Evolutionary conservation across 192 early-diverging fungal genomes (phyloP).

Genomic region (Rhizophagus clarus): DNA sequence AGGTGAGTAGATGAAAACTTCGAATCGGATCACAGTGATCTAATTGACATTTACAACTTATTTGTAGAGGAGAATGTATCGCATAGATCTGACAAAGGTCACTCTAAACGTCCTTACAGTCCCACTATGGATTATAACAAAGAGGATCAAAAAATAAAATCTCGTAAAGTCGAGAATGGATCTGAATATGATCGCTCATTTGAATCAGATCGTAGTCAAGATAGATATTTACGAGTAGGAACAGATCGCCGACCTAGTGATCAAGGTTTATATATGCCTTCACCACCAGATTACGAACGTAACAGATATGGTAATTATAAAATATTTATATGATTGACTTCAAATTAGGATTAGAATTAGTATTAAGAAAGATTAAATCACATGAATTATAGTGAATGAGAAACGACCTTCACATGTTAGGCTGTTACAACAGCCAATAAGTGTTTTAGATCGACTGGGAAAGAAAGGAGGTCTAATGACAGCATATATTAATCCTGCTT

Average conservation of each 20-base stretch:
- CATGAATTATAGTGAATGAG: constrained; percentile 19
- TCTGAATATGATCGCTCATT: not conserved
- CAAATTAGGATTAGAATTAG: not conserved
- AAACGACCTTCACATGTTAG: not conserved
- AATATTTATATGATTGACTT: not conserved
- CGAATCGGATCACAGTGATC: not conserved
- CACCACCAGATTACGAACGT: not conserved
- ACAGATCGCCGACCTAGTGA: not conserved
- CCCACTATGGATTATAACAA: constrained; percentile 1
- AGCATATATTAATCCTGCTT: constrained; percentile 34
- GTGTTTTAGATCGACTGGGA: constrained; percentile 30
- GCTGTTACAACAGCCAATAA: constrained; percentile 4
- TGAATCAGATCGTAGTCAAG: constrained; percentile 7
- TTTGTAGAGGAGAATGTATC: constrained; percentile 9
- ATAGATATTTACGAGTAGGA: not conserved
- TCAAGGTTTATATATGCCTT: constrained; percentile 7
- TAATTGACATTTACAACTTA: not conserved
- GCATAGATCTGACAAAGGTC: not conserved
- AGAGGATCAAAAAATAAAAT: constrained; percentile 25
- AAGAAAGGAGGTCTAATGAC: constrained; percentile 30
- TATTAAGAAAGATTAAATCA: not conserved
- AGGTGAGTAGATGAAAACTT: constrained; percentile 1
- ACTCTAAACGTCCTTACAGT: constrained; percentile 26
- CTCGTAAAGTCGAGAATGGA: constrained; percentile 28
- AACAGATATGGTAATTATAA: constrained; percentile 14